Base-by-base conservation (phyloP, 768 basidiomycete species). In the Pilatotrama ljubarskyi region DNA sequence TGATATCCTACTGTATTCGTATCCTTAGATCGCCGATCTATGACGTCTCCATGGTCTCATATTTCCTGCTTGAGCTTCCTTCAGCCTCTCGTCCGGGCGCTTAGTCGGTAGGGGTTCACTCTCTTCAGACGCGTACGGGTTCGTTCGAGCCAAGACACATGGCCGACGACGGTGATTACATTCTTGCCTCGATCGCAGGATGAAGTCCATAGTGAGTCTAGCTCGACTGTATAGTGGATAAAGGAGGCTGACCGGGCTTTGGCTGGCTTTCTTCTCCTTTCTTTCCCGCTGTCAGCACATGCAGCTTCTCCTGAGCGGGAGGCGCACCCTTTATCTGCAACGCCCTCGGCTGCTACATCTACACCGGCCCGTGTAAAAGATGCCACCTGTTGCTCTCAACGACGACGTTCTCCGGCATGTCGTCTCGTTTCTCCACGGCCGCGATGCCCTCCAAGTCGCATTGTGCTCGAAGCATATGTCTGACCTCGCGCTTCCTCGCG, bases 361-460 rank as follows among this genome's bases (percentile, higher is more conserved):
- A 32, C 10, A 4, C 10, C 5, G 4, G 5, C 10, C 10, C 29
- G 29, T 10, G 10, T 32, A 10, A 5, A n/a, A n/a, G n/a, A 55
- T 55, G 55, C 9, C 44, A 6, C 8, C 25, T 17, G 36, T 36
- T 10, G 18, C 17, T 3, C 43, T 59, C 25, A 25, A 59, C 13
- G 51, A 59, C 37, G 58, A 59, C 37, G 35, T 53, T 17, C 44
- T 59, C 9, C 58, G 36, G 2, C 43, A 40, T 9, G 47, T 59
- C 3, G 35, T 59, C 10, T 46, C 58, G 7, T 47, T 53, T 25
- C 24, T 59, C 6, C 44, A 48, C 18, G 51, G 51, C 1, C 35
- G 35, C 1, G 43, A 52, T 25, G 58, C 58, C 1, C 51, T 59
- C 14, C 35, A 29, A 4, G 51, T 48, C 24, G 32, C 58, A 0